Conservation (phyloP, 1,284 basidiomycete species). For the Leccinum subfulvum region DNA sequence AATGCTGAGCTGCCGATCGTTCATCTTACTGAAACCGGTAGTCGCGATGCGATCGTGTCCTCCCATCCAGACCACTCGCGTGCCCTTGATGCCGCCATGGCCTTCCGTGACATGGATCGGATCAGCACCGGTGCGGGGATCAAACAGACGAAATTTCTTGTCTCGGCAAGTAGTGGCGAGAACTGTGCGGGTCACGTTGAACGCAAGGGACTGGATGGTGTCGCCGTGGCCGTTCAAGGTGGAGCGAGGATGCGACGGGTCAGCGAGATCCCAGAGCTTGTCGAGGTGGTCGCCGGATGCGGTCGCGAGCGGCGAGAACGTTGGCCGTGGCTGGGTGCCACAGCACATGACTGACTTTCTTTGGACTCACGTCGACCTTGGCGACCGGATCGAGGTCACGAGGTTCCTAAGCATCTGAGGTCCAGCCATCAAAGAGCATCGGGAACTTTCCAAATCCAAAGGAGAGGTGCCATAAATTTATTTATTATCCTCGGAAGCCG, state of each 20-base stretch:
- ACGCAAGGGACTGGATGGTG: slow-evolving; percentile 84
- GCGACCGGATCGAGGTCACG: slow-evolving; percentile 82
- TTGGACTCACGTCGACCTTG: slow-evolving; percentile 69
- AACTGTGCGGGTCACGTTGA: slow-evolving; percentile 80
- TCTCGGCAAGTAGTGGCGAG: slow-evolving; percentile 85
- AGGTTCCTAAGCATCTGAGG: slow-evolving; percentile 77
- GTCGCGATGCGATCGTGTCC: slow-evolving; percentile 85
- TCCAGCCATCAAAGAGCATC: slow-evolving; percentile 83
- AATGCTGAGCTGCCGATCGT: slow-evolving; percentile 84
- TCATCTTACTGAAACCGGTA: slow-evolving; percentile 95
- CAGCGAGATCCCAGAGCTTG: slow-evolving; percentile 88
- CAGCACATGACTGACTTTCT: slow-evolving; percentile 92
- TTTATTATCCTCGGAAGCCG: slow-evolving; percentile 76
- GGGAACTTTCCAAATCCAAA: slow-evolving; percentile 76
- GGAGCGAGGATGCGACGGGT: slow-evolving; percentile 54
- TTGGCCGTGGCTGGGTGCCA: slow-evolving; percentile 93
- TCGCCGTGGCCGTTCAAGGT: slow-evolving; percentile 81
- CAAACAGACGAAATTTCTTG: slow-evolving; percentile 89
- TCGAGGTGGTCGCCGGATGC: slow-evolving; percentile 88
- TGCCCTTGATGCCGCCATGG: slow-evolving; percentile 92
- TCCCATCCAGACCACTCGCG: slow-evolving; percentile 90
- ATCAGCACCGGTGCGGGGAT: slow-evolving; percentile 80
- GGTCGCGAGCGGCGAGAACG: slow-evolving; percentile 66
- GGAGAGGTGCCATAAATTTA: slow-evolving; percentile 67
- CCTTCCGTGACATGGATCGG: slow-evolving; percentile 83